Evolutionary conservation across 2,329 filamentous ascomycete species (phyloP), one percentile per base, ranked within the genome.

Genomic region (Colletotrichum godetiae): DNA sequence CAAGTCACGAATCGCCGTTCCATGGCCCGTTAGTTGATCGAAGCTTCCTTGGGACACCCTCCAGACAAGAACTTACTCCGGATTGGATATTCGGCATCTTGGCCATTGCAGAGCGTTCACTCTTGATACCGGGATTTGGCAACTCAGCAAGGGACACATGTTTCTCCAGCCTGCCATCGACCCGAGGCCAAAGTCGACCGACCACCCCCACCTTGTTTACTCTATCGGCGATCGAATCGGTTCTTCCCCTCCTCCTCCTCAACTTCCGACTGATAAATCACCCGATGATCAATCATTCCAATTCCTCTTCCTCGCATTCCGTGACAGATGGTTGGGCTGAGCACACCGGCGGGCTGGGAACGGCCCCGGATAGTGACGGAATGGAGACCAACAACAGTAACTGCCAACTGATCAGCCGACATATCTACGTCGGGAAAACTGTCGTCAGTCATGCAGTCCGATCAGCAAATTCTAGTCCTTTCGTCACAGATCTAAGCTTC

Each of bases 401-500:
- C 19, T 46, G 42, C 42, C 42, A 46, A 46, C 42, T 46, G 42
- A 46, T 46, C 42, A 46, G 15, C 42, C 42, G 42, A 46, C 19
- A n/a, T 46, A 46, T 19, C 19, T 46, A 19, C 42, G 19, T 19
- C 42, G 7, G 42, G 42, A 15, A 37, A 37, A 10, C 31, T 22
- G 10, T 15, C 31, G 37, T 31, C 27, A 22, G 3, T 7, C 24
- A 42, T 6, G 7, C 42, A 46, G 42, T n/a, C 10, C 52, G 65
- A 68, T 68, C n/a, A n/a, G 22, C 13, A 19, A 58, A 62, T 19
- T n/a, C 52, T 37, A 46, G 52, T 22, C 37, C 53, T 46, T 27
- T 35, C 13, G 52, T n/a, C 52, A n/a, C 13, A 11, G 64, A 68
- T 58, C 69, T 62, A 19, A 15, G 29, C 24, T 52, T 58, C 58